Evolutionary conservation across 352 stramenopile genomes (phyloP).

Genomic region (Aphanomyces astaci): DNA sequence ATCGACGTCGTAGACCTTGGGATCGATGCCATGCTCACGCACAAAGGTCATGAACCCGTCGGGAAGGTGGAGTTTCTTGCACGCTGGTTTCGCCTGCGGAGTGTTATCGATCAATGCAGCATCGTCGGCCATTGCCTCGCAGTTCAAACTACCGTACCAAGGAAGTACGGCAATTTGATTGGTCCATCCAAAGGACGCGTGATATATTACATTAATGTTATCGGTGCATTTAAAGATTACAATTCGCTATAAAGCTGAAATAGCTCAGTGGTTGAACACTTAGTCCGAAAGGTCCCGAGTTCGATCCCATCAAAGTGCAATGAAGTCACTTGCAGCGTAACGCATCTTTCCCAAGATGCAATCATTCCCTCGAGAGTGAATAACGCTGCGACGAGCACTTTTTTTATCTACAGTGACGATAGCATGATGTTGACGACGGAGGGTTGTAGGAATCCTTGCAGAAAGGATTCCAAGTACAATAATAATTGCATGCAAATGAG

Average conservation of each 20-base stretch:
- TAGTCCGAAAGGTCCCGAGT: background rate
- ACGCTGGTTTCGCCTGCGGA: background rate
- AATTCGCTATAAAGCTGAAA: background rate
- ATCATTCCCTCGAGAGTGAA: background rate
- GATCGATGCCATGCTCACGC: slow-evolving; percentile 37
- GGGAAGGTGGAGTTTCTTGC: slow-evolving; percentile 5
- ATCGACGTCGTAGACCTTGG: slow-evolving; percentile 28
- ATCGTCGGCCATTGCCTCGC: background rate
- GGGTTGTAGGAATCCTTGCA: background rate
- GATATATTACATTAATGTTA: background rate
- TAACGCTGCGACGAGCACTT: background rate
- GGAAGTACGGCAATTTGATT: background rate
- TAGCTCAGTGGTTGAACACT: background rate
- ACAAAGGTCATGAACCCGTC: slow-evolving; percentile 56
- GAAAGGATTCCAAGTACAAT: background rate
- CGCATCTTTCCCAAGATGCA: slow-evolving; percentile 4
- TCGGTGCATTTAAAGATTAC: background rate
- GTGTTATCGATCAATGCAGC: background rate
- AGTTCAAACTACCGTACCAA: background rate
- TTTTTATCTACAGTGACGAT: background rate
- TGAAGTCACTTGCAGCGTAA: background rate
- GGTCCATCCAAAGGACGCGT: background rate
- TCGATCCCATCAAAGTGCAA: background rate
- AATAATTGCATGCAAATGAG: too few species aligned
- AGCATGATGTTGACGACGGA: too few species aligned